Evolutionary conservation across 768 basidiomycete genomes (phyloP), one percentile per base, ranked within the genome.

Genomic region (Strobilomyces dryophilus): DNA sequence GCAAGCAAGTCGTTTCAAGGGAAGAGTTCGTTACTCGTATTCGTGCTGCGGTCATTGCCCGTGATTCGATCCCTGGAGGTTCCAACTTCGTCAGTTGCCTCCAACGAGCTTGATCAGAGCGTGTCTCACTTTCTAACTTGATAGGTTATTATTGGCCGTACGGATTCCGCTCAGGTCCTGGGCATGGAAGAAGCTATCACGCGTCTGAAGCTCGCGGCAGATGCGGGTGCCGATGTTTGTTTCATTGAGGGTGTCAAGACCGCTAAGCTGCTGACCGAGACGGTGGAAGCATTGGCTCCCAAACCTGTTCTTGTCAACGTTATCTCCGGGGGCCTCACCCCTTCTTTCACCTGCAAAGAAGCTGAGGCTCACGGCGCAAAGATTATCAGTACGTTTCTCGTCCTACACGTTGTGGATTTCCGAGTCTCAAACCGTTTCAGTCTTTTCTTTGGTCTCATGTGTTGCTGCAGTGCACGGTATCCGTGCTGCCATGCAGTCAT

Each of bases 291-390:
- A 3, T 69, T 90, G 27, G 79, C 83, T 6, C 87, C 87, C 5
- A 88, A 85, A 59, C 87, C 87, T 1, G 86, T 87, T 35, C 83
- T 89, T 31, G 85, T 89, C 39, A 89, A 89, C 55, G 87, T 89
- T 18, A 88, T 89, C 55, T 87, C 85, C 7, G 87, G 87, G 37
- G 87, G 87, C 17, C 72, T 89, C 42, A 88, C 87, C 0, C 87
- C 87, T 8, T 82, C 84, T 6, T 88, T 88, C 65, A 89, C 85
- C 1, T 77, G 73, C 51, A 68, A 80, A 47, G 82, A 89, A 63
- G 87, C 86, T 0, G 87, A 88, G 66, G 71, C 70, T 17, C 75
- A 79, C 64, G 87, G 87, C 18, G 86, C 86, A 32, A 89, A 88
- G 66, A 82, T 89, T 47, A 88, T 89, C 67, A 88, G 87, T 87